These are phyloP conservation scores for Arabidopsis suecica DNA, from an alignment of 345 rosid genomes.

Conservation along the genomic window DNA sequence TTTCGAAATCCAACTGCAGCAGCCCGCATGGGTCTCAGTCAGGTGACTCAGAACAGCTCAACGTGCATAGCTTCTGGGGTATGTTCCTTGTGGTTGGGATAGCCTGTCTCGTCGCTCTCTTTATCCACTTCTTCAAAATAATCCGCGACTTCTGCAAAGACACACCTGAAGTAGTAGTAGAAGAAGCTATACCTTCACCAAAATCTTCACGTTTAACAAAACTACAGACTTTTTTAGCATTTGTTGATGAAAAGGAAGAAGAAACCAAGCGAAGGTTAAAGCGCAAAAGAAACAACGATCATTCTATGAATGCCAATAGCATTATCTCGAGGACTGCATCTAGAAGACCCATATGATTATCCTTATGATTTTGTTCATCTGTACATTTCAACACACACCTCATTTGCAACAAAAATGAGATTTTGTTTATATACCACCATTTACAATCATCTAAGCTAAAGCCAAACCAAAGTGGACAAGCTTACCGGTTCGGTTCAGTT, in stretches of 20 bases:
- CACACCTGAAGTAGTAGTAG: constrained; percentile 17
- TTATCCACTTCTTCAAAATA: constrained; percentile 56
- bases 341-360: constrained; percentile 23
- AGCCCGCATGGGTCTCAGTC: constrained; percentile 37
- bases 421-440: constrained; percentile 12
- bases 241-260: constrained; percentile 64
- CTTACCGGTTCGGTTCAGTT: background rate
- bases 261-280: constrained; percentile 51
- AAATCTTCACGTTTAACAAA: constrained; percentile 52
- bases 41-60: constrained; percentile 65
- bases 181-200: constrained; percentile 37
- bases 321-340: constrained; percentile 25
- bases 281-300: constrained; percentile 57
- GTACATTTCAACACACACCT: constrained; percentile 11
- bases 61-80: constrained; percentile 79
- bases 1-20: constrained; percentile 56
- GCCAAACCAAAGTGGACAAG: background rate
- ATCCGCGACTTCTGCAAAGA: constrained; percentile 54
- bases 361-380: background rate
- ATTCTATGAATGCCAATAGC: constrained; percentile 33
- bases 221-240: constrained; percentile 64
- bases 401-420: constrained; percentile 17
- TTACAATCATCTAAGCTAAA: constrained; percentile 7
- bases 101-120: constrained; percentile 63
- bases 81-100: constrained; percentile 78